Conservation (phyloP, 345 rosid species). For the Salix brachista region DNA sequence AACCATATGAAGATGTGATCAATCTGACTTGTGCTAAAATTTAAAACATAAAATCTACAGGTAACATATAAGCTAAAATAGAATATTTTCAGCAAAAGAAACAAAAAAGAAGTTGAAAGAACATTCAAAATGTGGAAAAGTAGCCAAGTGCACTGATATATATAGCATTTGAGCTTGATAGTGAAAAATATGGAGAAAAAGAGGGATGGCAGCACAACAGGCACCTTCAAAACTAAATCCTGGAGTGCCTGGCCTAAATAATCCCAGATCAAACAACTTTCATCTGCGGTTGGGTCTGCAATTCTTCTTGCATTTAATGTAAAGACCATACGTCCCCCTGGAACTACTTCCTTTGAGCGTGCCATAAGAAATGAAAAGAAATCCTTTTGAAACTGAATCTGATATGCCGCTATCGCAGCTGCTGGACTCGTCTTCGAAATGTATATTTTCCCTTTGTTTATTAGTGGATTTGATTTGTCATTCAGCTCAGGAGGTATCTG, state of each 20-base stretch:
- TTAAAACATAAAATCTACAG: too few relatives aligned
- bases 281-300: constrained; percentile 34
- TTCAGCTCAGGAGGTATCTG: constrained; percentile 41
- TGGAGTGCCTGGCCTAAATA: constrained; percentile 44
- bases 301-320: constrained; percentile 29
- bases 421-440: constrained; percentile 40
- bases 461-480: constrained; percentile 7
- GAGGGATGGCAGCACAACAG: not conserved
- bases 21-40: too few relatives aligned
- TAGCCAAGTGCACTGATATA: too few relatives aligned
- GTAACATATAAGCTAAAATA: too few relatives aligned
- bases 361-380: constrained; percentile 35
- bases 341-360: constrained; percentile 31
- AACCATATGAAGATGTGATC: too few relatives aligned
- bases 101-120: too few relatives aligned
- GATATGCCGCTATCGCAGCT: constrained; percentile 29
- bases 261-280: constrained; percentile 45
- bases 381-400: constrained; percentile 37
- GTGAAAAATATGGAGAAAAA: not conserved
- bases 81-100: too few relatives aligned
- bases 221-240: constrained; percentile 36
- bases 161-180: too few relatives aligned
- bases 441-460: constrained; percentile 42
- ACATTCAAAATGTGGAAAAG: too few relatives aligned
- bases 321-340: constrained; percentile 40